Evolutionary conservation across 2,329 filamentous ascomycete genomes (phyloP), one percentile per base, ranked within the genome.

Genomic region (Talaromyces sp.): DNA sequence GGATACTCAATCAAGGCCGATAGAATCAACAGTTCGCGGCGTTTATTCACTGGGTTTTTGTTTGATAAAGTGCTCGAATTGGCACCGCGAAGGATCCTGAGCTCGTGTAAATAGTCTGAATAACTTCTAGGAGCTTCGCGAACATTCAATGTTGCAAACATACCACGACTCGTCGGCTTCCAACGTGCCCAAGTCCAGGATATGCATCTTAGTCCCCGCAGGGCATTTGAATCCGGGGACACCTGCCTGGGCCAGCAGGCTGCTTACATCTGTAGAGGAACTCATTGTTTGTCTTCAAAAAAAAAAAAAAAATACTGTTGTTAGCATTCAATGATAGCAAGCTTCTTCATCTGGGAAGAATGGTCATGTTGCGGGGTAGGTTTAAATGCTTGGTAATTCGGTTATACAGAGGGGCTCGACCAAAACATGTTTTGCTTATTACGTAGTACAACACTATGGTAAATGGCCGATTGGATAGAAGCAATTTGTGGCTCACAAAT

Each of bases 121-220:
- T 17, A 27, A 44, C 36, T 15, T 28, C 10, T 4, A 1, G 39
- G 44, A 44, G 55, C 39, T n/a, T 51, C 44, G 30, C 13, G 30
- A 27, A 10, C 15, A 32, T 52, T 51, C 32, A 32, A 47, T 44
- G 28, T 27, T 27, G 32, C 5, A 15, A 22, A 58, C 60, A 47
- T 61, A 72, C 71, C 79, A 82, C 44, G 74, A 78, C 62, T 82
- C 80, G 63, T 82, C 80, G 44, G 70, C 73, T 66, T 81, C 75
- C 4, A 82, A 68, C 63, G 73, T 76, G 13, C 79, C 79, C 8
- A 80, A 68, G 66, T 80, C 73, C 19, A 81, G 66, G 15, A 82
- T 68, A 66, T 79, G 77, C 69, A 81, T 79, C 66, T 79, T 80
- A 5, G 79, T 82, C 7, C 79, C 79, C 11, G 67, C 63, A 0